These are phyloP conservation scores for Dryas integrifolia DNA, from an alignment of 331 rosid species.

Conservation along the genomic window DNA sequence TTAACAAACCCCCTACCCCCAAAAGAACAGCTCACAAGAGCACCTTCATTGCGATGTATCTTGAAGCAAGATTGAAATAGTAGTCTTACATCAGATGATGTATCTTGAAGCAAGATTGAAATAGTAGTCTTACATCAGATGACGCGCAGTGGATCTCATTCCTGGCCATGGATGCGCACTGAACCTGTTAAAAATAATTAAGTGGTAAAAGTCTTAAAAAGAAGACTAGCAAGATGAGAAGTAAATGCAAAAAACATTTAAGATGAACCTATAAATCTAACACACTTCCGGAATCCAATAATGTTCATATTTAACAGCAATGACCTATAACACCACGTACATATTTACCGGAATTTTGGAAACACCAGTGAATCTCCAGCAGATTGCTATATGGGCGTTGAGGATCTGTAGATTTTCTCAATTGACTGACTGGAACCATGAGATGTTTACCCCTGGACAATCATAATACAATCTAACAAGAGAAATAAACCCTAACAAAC, in stretches of 20 bases:
- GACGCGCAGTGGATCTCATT: not conserved
- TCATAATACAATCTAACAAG: not conserved
- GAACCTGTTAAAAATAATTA: not conserved
- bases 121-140: not conserved
- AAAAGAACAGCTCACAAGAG: not conserved
- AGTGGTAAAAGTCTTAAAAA: too few relatives aligned
- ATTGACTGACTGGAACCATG: not conserved
- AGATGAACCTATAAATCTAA: not conserved
- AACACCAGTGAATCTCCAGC: not conserved
- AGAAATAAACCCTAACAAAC: not conserved
- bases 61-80: not conserved
- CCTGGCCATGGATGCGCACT: not conserved
- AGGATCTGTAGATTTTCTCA: not conserved
- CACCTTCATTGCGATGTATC: not conserved
- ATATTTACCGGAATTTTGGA: not conserved
- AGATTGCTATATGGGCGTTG: not conserved
- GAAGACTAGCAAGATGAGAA: not conserved
- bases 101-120: not conserved
- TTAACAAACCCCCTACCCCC: too few relatives aligned
- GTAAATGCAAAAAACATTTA: not conserved
- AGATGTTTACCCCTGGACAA: not conserved
- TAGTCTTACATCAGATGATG: not conserved
- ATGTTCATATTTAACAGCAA: not conserved
- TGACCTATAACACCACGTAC: too few relatives aligned
- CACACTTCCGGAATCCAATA: not conserved